Conservation (phyloP, 1,139 yeast species). For the Geotrichum citri-aurantii region DNA sequence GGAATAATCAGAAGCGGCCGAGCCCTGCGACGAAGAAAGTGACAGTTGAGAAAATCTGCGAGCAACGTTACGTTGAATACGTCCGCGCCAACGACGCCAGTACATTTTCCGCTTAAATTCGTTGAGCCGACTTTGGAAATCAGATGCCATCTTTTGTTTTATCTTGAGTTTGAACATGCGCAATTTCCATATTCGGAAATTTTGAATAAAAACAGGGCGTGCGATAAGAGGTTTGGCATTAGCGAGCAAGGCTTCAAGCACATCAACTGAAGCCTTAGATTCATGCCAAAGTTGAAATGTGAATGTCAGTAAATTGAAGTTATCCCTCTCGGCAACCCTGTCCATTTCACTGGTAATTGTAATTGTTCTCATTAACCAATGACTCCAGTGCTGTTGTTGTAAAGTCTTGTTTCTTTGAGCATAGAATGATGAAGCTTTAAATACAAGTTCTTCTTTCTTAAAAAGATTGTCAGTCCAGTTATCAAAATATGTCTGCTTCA, state of each 20-base stretch:
- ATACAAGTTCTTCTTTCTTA: slow-evolving; percentile 1
- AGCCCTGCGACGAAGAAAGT: background rate
- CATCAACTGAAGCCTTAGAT: background rate
- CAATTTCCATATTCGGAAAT: slow-evolving; percentile 27
- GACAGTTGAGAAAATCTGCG: background rate
- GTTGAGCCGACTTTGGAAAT: slow-evolving; percentile 21
- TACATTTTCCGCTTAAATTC: slow-evolving; percentile 20
- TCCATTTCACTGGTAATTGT: background rate
- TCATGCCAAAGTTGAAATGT: slow-evolving; percentile 3
- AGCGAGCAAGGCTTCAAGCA: background rate
- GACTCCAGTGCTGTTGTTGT: slow-evolving; percentile 2
- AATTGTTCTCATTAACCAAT: background rate
- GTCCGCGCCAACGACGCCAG: slow-evolving; percentile 25
- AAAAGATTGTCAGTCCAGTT: slow-evolving; percentile 7
- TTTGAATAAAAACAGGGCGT: slow-evolving; percentile 16
- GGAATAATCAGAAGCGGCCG: background rate
- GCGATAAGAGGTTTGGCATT: background rate
- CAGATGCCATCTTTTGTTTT: slow-evolving; percentile 25
- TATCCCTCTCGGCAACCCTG: background rate
- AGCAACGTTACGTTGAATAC: background rate
- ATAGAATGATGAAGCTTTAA: slow-evolving; percentile 3
- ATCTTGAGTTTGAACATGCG: slow-evolving; percentile 24
- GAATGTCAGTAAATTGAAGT: background rate
- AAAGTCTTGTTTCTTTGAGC: background rate
- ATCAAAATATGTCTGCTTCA: slow-evolving; percentile 1